Percentiles rank a stretch among this genome's conserved stretches.
phyloP scores from a whole-genome alignment of 1,284 basidiomycete genomes.

The Microbotryum saponariae region DNA sequence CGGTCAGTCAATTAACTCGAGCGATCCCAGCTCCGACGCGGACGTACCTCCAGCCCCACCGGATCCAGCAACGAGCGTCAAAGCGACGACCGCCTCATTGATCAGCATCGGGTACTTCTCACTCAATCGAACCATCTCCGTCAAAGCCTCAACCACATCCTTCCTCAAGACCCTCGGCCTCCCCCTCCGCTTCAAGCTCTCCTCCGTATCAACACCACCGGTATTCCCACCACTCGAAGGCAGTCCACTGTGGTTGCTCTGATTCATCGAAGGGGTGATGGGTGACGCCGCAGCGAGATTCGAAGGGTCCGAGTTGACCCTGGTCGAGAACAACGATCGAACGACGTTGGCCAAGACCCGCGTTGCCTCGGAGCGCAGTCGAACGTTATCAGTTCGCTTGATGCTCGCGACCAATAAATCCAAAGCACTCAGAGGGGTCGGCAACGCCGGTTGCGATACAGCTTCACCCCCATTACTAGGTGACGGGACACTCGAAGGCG shows the following conservation, averaged over 20 bases:
- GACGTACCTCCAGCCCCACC: constrained; percentile 34
- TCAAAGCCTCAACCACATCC: constrained; percentile 54
- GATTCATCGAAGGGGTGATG: constrained; percentile 31
- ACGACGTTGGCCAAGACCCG: constrained; percentile 77
- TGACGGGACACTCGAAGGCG: background rate
- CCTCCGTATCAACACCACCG: constrained; percentile 54
- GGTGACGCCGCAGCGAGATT: constrained; percentile 7
- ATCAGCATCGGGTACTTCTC: constrained; percentile 73
- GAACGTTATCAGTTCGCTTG: constrained; percentile 67
- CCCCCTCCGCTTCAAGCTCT: constrained; percentile 36
- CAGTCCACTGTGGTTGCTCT: background rate
- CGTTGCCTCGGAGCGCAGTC: constrained; percentile 79
- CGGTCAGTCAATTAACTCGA: background rate
- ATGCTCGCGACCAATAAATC: constrained; percentile 65
- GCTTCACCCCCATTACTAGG: background rate
- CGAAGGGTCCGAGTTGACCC: constrained; percentile 36
- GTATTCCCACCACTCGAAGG: too few species aligned
- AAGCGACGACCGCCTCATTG: constrained; percentile 78
- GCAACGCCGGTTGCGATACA: constrained; percentile 42
- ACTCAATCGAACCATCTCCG: constrained; percentile 65
- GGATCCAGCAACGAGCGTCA: constrained; percentile 63
- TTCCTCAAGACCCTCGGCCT: background rate
- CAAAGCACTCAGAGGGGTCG: constrained; percentile 47
- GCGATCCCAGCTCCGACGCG: background rate
- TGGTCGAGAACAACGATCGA: constrained; percentile 54